Evolutionary conservation across 2,329 filamentous ascomycete genomes (phyloP), one percentile per base, ranked within the genome.

Genomic region (Zelopaecilomyces penicillatus): DNA sequence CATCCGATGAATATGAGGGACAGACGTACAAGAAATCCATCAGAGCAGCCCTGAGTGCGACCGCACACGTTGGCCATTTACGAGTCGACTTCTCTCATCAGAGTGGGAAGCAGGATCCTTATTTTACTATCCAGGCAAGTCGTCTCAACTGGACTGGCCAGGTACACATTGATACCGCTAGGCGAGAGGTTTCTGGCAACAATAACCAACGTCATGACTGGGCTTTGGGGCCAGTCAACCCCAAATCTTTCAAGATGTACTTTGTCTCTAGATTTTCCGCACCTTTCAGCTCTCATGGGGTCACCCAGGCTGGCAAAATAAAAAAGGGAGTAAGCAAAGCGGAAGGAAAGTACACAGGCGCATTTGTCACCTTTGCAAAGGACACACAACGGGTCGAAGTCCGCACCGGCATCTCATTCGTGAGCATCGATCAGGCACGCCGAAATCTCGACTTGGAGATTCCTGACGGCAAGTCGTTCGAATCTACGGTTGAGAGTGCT

Each of bases 191-290:
- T 9, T 68, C 55, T 10, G 68, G 69, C 0, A 67, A 62, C 29
- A 73, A 72, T 44, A 62, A 66, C 1, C 67, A 73, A 49, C 57
- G 69, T 32, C 69, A 73, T 50, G 69, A 72, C 42, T 72, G 70
- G 42, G 57, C 60, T 5, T 50, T 73, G 1, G 69, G 70, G 1
- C 69, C 69, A 3, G 60, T 66, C 37, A 63, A 57, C 19, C 65
- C 69, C 2, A 42, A 55, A 3, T 63, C 60, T 0, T 72, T 73
- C 50, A 63, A 57, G 2, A 65, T 67, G 6, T 71, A 70, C 50
- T 73, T 73, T 43, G 69, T 72, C 0, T 69, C 68, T 7, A 63
- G 66, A 4, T 73, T 73, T 47, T 72, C 69, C 0, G 54, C 65
- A 37, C 63, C 65, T 1, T 71, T 73, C 45, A 42, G 39, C 2